Conservation (phyloP, 257 asterid species). For the Solanum chaucha region DNA sequence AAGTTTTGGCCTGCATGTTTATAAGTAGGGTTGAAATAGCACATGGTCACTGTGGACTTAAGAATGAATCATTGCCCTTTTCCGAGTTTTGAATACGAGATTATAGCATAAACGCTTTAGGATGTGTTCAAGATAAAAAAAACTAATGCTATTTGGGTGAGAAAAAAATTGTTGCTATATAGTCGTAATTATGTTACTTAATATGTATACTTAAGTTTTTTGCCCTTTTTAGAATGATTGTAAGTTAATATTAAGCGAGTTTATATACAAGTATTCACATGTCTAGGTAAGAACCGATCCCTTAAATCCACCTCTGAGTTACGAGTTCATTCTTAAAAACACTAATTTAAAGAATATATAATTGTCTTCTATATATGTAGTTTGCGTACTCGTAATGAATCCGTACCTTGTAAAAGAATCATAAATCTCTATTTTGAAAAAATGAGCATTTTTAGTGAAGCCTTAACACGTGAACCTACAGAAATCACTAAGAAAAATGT, state of each 20-base stretch:
- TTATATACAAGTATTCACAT: neutral
- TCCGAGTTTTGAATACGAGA: neutral
- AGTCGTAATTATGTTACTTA: too few relatives aligned
- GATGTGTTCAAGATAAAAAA: neutral
- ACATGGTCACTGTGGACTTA: neutral
- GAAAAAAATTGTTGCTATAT: too few relatives aligned
- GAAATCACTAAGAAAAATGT: neutral
- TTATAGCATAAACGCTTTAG: neutral
- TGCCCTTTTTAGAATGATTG: neutral
- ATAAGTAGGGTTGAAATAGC: neutral
- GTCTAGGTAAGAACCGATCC: neutral
- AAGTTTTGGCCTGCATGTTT: neutral
- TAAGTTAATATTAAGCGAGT: neutral
- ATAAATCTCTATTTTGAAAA: neutral
- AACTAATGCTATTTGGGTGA: too few relatives aligned
- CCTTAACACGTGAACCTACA: neutral
- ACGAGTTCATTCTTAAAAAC: neutral
- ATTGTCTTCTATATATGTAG: too few relatives aligned
- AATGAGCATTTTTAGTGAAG: neutral
- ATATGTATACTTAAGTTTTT: too few relatives aligned
- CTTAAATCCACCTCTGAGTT: too few relatives aligned
- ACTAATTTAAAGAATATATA: too few relatives aligned
- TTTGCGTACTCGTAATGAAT: neutral
- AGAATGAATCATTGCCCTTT: neutral
- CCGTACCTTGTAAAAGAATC: neutral